These are phyloP conservation scores for Cercospora berteroae DNA, from an alignment of 2,329 filamentous ascomycete species.

Conservation along the genomic window DNA sequence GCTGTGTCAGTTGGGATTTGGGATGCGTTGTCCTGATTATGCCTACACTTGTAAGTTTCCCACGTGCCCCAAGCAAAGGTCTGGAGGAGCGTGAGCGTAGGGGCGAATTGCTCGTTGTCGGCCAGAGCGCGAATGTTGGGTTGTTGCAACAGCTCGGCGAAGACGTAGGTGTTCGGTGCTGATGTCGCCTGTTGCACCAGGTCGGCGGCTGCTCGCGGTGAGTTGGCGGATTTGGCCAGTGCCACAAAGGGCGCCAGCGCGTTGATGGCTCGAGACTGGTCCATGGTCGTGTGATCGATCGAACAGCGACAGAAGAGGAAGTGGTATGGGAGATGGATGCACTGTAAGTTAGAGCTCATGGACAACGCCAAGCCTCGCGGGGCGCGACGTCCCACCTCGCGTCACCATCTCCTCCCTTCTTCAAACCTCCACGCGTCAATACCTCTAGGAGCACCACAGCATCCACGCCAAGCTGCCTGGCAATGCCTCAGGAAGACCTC, in stretches of 20 bases:
- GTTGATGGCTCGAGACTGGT: conserved; percentile 64
- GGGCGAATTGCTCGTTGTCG: conserved; percentile 60
- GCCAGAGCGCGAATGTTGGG: conserved; percentile 74
- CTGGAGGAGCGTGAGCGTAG: conserved; percentile 70
- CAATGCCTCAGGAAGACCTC: not conserved
- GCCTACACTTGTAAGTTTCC: conserved; percentile 66
- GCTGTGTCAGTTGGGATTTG: conserved; percentile 22
- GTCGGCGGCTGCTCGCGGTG: conserved; percentile 79
- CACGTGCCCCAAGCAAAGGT: conserved; percentile 94
- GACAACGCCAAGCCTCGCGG: not conserved
- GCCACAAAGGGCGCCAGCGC: conserved; percentile 80
- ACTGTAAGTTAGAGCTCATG: not conserved
- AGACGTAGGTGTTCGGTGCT: conserved; percentile 86
- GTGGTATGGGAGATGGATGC: not conserved
- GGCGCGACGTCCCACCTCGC: not conserved
- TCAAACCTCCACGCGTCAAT: not conserved
- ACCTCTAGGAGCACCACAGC: not conserved
- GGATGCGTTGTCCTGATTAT: not conserved
- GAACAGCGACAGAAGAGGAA: not conserved
- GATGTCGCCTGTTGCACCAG: conserved; percentile 85
- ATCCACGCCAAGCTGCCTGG: not conserved
- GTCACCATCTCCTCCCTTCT: not conserved
- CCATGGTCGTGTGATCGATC: conserved; percentile 54
- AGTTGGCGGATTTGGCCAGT: conserved; percentile 80
- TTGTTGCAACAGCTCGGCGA: conserved; percentile 84